Percentiles rank a stretch among this genome's conserved stretches.
These are phyloP conservation scores for Cyathus striatus DNA, from an alignment of 768 basidiomycete species.

Conservation along the genomic window DNA sequence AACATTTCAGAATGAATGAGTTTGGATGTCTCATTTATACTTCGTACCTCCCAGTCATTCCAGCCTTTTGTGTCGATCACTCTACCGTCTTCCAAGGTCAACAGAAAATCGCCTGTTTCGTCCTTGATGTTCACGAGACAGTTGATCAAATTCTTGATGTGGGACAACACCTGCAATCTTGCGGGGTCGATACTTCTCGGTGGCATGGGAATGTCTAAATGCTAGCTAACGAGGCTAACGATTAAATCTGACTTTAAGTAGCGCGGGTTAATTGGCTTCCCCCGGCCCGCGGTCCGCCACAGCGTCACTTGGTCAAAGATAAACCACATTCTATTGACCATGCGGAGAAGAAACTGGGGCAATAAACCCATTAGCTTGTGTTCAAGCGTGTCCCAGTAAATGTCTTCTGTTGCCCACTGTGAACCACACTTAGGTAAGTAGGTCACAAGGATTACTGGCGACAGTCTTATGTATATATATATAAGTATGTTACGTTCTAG, in stretches of 20 bases:
- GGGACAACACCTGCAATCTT: conserved; percentile 18
- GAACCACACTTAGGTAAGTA: too few relatives aligned
- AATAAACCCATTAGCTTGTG: too few relatives aligned
- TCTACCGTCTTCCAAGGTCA: conserved; percentile 43
- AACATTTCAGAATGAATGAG: too few relatives aligned
- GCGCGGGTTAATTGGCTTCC: not conserved
- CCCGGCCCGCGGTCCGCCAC: conserved; percentile 2
- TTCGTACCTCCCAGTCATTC: conserved; percentile 48
- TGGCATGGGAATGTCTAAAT: conserved; percentile 17
- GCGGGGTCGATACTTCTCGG: conserved; percentile 22
- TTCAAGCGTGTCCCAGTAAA: too few relatives aligned
- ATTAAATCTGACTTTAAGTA: not conserved
- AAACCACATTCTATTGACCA: not conserved
- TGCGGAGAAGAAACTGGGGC: not conserved
- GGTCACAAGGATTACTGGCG: too few relatives aligned
- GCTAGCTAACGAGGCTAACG: too few relatives aligned
- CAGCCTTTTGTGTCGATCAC: conserved; percentile 55
- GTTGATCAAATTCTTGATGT: conserved; percentile 30
- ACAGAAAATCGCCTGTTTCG: conserved; percentile 44
- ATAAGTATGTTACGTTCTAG: too few relatives aligned
- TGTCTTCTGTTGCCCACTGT: too few relatives aligned
- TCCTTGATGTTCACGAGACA: conserved; percentile 50
- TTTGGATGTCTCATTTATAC: not conserved
- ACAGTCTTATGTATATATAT: too few relatives aligned
- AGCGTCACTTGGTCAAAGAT: not conserved